Base-by-base conservation (phyloP, 208 protist genomes). In the Tritrichomonas musculus region DNA sequence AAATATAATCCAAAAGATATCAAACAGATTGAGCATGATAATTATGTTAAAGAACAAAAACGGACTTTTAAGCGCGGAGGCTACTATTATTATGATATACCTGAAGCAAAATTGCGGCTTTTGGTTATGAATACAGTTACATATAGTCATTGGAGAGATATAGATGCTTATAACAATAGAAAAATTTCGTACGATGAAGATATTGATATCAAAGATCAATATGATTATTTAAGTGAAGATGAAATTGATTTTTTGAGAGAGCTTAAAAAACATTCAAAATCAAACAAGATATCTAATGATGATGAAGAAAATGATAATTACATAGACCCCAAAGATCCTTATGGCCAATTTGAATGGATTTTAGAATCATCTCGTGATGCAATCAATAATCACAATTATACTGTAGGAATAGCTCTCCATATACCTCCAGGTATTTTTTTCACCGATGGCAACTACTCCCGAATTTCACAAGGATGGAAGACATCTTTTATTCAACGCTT, bases 331-430 rank as follows among this genome's bases (percentile, higher is more conserved):
- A 47, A 57, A 39, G 77, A 88, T 88, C 77, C 77, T 39, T 39
- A 88, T 36, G 47, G 57, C n/a, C 77, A 88, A 57, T 57, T 88
- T 57, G 4, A 25, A 33, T 88, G 77, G 77, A 88, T 88, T n/a
- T 2, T 20, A 60, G 9, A 57, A 25, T 4, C 39, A 20, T 39
- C 25, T 39, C 25, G 9, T 0, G 47, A 60, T 20, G 77, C 47
- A 47, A n/a, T n/a, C n/a, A 9, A n/a, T 27, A 0, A 22, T 1
- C 53, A 88, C 33, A 47, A 47, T 8, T 30, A 41, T 17, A 88
- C 25, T 39, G n/a, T 88, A 1, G 47, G 41, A 8, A 50, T 88
- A 20, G 20, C 77, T 57, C 9, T 88, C 0, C 77, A 88, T 57
- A 88, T 88, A 17, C 77, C 77, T 39, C 77, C 77, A 53, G 77